Percentiles rank a stretch among this genome's conserved stretches.
phyloP scores from a whole-genome alignment of 768 basidiomycete genomes.

The Auriscalpium vulgare region DNA sequence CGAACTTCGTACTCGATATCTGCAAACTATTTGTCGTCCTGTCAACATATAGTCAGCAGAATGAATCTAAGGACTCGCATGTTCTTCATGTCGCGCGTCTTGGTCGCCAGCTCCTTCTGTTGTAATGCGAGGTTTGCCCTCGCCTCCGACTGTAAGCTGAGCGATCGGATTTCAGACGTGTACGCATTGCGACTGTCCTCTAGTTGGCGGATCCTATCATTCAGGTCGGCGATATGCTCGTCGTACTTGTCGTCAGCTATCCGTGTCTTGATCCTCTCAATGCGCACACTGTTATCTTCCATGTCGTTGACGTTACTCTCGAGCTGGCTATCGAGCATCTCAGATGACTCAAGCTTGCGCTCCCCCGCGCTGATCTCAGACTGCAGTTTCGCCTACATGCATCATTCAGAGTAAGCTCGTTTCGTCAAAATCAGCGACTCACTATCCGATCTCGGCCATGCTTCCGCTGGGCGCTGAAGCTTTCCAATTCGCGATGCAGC shows the following conservation, averaged over 20 bases:
- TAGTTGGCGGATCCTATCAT: conserved; percentile 42
- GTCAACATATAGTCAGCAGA: background rate
- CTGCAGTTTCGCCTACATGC: conserved; percentile 29
- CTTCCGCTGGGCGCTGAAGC: conserved; percentile 40
- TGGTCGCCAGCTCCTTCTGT: conserved; percentile 55
- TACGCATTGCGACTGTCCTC: conserved; percentile 67
- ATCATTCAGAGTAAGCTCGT: conserved; percentile 9
- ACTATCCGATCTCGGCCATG: too few relatives aligned
- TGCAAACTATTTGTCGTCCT: conserved; percentile 22
- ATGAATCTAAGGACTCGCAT: conserved; percentile 40
- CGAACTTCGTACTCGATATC: conserved; percentile 50
- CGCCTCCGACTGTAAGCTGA: conserved; percentile 74
- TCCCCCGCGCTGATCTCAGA: conserved; percentile 45
- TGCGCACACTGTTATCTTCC: conserved; percentile 54
- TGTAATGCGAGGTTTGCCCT: conserved; percentile 76
- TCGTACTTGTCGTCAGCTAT: conserved; percentile 60
- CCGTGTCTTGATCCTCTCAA: conserved; percentile 52
- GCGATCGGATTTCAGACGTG: conserved; percentile 57
- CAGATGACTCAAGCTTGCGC: conserved; percentile 45
- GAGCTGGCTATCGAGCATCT: conserved; percentile 46
- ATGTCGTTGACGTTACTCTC: conserved; percentile 52
- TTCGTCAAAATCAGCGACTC: conserved; percentile 42
- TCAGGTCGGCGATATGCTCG: conserved; percentile 47
- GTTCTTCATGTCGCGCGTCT: conserved; percentile 56
- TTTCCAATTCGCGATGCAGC: conserved; percentile 47